Conservation (phyloP, 306 rosid species). For the Cyamopsis tetragonoloba region DNA sequence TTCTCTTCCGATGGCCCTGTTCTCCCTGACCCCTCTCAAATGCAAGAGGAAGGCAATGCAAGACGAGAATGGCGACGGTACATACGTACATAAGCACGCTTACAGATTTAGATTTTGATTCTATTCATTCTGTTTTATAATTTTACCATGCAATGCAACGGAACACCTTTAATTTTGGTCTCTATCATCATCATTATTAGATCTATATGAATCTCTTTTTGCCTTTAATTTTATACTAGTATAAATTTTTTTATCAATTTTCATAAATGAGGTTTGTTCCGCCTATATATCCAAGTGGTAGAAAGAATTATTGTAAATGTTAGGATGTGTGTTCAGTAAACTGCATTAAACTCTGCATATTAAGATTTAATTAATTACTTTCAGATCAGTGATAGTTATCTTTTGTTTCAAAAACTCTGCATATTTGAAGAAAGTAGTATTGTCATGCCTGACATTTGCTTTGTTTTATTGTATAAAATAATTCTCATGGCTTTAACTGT, state of each 20-base stretch:
- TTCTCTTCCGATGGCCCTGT: conserved; percentile 56
- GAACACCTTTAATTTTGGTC: neutral
- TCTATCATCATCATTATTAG: too few relatives aligned
- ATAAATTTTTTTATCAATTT: too few relatives aligned
- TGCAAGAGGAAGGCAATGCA: conserved; percentile 76
- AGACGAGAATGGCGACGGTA: conserved; percentile 96
- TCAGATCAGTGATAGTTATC: too few relatives aligned
- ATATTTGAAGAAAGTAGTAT: too few relatives aligned
- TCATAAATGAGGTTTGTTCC: too few relatives aligned
- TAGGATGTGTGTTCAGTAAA: neutral
- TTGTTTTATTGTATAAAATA: neutral
- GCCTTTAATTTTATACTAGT: too few relatives aligned
- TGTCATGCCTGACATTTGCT: neutral
- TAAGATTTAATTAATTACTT: neutral
- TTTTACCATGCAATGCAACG: neutral
- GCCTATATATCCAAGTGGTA: too few relatives aligned
- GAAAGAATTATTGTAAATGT: neutral
- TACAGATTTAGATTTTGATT: too few relatives aligned
- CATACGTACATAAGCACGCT: too few relatives aligned
- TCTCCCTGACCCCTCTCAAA: conserved; percentile 59
- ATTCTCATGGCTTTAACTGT: neutral
- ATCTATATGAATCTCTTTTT: neutral
- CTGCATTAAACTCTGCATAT: neutral
- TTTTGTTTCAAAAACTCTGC: too few relatives aligned
- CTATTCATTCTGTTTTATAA: neutral